Base-by-base conservation (phyloP, 768 basidiomycete species). In the Asterophora lycoperdoides region DNA sequence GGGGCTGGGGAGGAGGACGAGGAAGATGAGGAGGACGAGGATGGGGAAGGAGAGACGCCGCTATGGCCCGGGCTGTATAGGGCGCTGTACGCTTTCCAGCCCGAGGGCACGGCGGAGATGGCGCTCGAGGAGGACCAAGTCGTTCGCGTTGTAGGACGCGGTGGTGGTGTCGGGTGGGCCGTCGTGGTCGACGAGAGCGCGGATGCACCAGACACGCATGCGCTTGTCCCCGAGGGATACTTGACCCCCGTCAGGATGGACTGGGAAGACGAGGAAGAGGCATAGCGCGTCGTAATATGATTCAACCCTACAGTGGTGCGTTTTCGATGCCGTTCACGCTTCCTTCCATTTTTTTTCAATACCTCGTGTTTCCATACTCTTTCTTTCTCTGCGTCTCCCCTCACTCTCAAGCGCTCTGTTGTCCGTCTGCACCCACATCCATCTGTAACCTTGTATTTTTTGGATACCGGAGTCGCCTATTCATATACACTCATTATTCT, bases 61-160 rank as follows among this genome's bases (percentile, higher is more conserved):
- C 73, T 89, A 1, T 66, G 72, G 17, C 85, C 89, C 0, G 90
- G 90, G 0, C 50, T 86, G 1, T 93, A 93, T 59, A 79, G 84
- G 13, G 88, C 90, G 7, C 10, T 89, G 63, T 93, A 85, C 54
- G 73, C 81, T 4, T 92, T 93, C 54, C 81, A 83, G 51, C 85
- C 87, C 0, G 87, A 91, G 57, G 84, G 88, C 1, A 80, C 79
- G 14, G 85, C 87, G 29, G 91, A 93, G 78, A 89, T 92, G 87
- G 72, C 71, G 37, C 66, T 93, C 46, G 79, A 74, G 54, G 86
- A 89, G 64, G 90, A 84, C 39, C 86, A 92, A 67, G 55, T 86
- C 40, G 83, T 93, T 11, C 71, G 72, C 2, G 86, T 90, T 20
- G 64, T 89, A 3, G 87, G 87, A 8, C 60, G 86, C 41, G 86